Evolutionary conservation across 2,329 filamentous ascomycete species (phyloP).

Genomic region (Kalaharituber pfeilii): DNA sequence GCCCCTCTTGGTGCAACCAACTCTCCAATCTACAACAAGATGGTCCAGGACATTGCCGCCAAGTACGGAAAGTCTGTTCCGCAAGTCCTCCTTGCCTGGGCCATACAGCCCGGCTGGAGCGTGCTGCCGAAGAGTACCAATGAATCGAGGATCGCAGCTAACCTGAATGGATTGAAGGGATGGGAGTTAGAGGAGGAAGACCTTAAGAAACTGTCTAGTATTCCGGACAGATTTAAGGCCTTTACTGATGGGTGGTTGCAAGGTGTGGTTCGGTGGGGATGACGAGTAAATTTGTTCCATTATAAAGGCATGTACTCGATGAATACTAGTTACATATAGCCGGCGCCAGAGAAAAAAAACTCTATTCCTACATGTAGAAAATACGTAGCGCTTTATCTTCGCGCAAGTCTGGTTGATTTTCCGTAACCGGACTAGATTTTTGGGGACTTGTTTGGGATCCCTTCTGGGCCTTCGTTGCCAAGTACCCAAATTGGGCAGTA

Average conservation of each 20-base stretch:
- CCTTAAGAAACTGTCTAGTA: conserved; percentile 46
- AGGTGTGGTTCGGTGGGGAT: conserved; percentile 64
- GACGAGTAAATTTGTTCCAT: conserved; percentile 49
- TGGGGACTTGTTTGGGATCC: too few species aligned
- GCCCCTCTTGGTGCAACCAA: conserved; percentile 51
- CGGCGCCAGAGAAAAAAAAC: too few species aligned
- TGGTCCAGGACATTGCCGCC: conserved; percentile 44
- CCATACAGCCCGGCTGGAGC: conserved; percentile 59
- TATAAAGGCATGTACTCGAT: too few species aligned
- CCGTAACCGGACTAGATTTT: too few species aligned
- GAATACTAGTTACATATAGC: too few species aligned
- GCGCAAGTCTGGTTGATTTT: too few species aligned
- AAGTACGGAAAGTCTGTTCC: conserved; percentile 51
- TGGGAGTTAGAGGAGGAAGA: conserved; percentile 59
- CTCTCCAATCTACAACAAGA: conserved; percentile 50
- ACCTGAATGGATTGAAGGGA: conserved; percentile 58
- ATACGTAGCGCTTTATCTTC: too few species aligned
- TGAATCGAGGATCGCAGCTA: conserved; percentile 52
- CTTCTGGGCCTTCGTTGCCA: too few species aligned
- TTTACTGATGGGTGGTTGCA: conserved; percentile 60
- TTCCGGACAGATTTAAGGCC: conserved; percentile 66
- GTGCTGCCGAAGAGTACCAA: conserved; percentile 77
- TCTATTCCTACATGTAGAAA: too few species aligned
- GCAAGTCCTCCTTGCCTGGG: conserved; percentile 67
- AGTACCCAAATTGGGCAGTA: too few species aligned